Conservation (phyloP, 2,329 filamentous ascomycete species). For the Penicillium sp. region DNA sequence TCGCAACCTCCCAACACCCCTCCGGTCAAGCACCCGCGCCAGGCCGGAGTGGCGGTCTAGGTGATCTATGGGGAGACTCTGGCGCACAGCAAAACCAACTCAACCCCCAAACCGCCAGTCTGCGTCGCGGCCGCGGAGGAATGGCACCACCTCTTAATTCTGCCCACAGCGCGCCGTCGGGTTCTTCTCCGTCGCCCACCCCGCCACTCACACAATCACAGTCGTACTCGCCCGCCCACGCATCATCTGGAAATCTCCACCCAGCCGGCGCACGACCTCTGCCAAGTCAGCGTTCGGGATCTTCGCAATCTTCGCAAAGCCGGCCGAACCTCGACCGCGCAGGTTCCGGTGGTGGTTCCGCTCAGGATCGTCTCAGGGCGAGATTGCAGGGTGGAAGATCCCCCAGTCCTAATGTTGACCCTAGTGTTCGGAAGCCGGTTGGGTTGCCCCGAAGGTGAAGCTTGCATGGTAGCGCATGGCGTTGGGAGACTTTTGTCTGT, state of each 20-base stretch:
- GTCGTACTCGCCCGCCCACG: slow-evolving; percentile 27
- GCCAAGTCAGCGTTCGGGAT: slow-evolving; percentile 72
- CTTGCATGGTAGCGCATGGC: slow-evolving; percentile 22
- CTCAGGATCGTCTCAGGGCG: slow-evolving; percentile 81
- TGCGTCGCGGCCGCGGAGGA: slow-evolving; percentile 37
- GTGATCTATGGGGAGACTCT: slow-evolving; percentile 61
- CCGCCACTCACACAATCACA: slow-evolving; percentile 13
- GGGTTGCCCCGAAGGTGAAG: slow-evolving; percentile 24
- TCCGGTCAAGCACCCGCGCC: slow-evolving; percentile 37
- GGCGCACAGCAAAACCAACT: slow-evolving; percentile 29
- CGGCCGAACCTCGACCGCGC: slow-evolving; percentile 33
- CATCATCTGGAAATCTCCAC: slow-evolving; percentile 21
- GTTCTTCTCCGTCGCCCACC: slow-evolving; percentile 18
- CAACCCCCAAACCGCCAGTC: slow-evolving; percentile 40
- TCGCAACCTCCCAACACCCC: slow-evolving; percentile 57
- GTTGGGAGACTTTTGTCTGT: slow-evolving; percentile 17
- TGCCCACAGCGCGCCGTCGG: slow-evolving; percentile 26
- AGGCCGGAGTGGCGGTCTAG: slow-evolving; percentile 46
- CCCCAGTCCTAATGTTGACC: slow-evolving; percentile 36
- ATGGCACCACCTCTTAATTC: slow-evolving; percentile 24
- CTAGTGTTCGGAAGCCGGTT: slow-evolving; percentile 36
- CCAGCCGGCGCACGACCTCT: slow-evolving; percentile 57
- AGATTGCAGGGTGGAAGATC: slow-evolving; percentile 65
- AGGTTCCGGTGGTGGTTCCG: slow-evolving; percentile 43
- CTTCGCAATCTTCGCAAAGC: slow-evolving; percentile 63